Evolutionary conservation across 805 yeast species (phyloP), one percentile per base, ranked within the genome.

Genomic region (Sugiyamaella chiloensis): DNA sequence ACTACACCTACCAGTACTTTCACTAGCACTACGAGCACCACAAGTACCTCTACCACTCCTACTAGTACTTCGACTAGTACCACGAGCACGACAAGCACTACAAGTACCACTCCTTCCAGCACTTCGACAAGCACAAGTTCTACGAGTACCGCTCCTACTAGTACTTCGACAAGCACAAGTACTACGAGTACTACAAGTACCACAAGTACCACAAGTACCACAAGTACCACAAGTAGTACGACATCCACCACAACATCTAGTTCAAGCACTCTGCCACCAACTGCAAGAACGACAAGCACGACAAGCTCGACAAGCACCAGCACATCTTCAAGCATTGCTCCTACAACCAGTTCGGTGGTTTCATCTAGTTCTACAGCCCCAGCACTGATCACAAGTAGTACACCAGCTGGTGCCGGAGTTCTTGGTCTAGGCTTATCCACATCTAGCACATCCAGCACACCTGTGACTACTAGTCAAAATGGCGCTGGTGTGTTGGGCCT

Each of bases 171-270:
- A 14, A 29, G 44, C 16, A 42, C 50, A 29, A 24, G 52, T 4
- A 31, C 60, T 31, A 26, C 57, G 6, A 37, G 44, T 23, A 16
- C 57, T 12, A 16, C 52, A n/a, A 34, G 57, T 11, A 20, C 58
- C 16, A 34, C 48, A 12, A 34, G 21, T 34, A 9, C 37, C 19
- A n/a, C n/a, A n/a, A n/a, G n/a, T n/a, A 9, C 20, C 3, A 9
- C 20, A 16, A n/a, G 6, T n/a, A n/a, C 37, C 3, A 34, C 37
- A 16, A 16, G 12, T 12, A 4, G 21, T 11, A 34, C 37, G 11
- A n/a, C 37, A n/a, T 34, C 37, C 6, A 34, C 21, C 7, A 21
- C 7, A 3, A 21, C 7, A 19, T n/a, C 37, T 12, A 34, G 37
- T 21, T 34, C 37, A 12, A 11, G 21, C 4, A 8, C 19, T 21